Conservation (phyloP, 2,329 filamentous ascomycete genomes). For the Beauveria sp. region DNA sequence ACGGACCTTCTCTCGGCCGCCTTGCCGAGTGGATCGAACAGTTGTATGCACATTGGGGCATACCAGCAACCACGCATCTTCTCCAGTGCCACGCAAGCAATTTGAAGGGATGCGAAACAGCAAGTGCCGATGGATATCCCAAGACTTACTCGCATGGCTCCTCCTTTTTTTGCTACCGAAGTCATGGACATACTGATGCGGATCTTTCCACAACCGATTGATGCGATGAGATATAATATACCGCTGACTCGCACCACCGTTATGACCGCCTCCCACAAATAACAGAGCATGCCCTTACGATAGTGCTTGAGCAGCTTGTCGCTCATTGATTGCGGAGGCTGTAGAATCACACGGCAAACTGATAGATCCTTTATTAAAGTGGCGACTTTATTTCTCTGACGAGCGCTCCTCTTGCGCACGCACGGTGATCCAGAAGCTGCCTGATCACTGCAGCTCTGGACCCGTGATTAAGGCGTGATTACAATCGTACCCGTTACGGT, state of each 20-base stretch:
- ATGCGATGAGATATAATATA: neutral
- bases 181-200: neutral
- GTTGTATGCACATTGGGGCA: neutral
- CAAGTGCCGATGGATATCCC: neutral
- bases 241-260: neutral
- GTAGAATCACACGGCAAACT: no score
- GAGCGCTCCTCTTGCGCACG: no score
- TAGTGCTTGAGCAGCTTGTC: no score
- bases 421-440: neutral
- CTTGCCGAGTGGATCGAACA: conserved; percentile 1
- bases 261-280: neutral
- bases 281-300: no score
- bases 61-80: neutral
- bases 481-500: neutral
- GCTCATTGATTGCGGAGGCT: no score
- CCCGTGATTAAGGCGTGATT: neutral
- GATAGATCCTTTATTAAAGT: no score
- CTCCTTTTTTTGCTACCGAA: neutral
- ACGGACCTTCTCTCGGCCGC: neutral
- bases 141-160: neutral
- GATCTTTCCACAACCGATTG: no score
- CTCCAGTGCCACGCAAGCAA: neutral
- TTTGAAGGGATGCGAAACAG: neutral
- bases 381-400: no score
- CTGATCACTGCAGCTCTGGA: neutral